These are phyloP conservation scores for Zymoseptoria passerinii DNA, from an alignment of 2,329 filamentous ascomycete genomes.

Conservation along the genomic window DNA sequence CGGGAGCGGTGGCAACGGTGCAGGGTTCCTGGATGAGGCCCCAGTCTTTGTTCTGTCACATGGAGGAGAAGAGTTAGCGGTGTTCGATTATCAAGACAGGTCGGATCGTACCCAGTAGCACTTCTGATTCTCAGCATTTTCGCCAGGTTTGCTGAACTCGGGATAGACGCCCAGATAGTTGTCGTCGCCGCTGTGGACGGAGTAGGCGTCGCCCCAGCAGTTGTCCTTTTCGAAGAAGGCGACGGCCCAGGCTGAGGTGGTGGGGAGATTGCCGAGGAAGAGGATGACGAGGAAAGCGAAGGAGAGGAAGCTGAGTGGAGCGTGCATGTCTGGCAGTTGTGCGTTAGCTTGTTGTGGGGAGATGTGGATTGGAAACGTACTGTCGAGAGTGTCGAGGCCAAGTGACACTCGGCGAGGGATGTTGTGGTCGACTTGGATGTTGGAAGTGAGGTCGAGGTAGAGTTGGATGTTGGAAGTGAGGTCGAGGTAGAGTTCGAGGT, in stretches of 20 bases:
- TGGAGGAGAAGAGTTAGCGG: neutral
- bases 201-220: neutral
- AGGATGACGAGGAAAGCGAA: neutral
- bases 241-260: slow-evolving; percentile 1
- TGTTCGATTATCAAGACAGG: neutral
- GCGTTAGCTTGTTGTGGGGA: neutral
- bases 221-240: slow-evolving; percentile 1
- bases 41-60: neutral
- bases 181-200: neutral
- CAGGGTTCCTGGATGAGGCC: neutral
- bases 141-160: neutral
- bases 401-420: too few species aligned
- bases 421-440: neutral
- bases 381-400: neutral
- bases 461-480: neutral
- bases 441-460: neutral
- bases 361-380: neutral
- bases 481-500: neutral
- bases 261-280: neutral
- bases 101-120: neutral
- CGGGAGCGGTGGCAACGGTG: neutral
- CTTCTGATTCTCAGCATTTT: neutral
- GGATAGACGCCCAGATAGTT: neutral
- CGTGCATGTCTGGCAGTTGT: neutral
- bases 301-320: neutral